phyloP scores from a whole-genome alignment of 768 basidiomycete species.

The Chiua virens region DNA sequence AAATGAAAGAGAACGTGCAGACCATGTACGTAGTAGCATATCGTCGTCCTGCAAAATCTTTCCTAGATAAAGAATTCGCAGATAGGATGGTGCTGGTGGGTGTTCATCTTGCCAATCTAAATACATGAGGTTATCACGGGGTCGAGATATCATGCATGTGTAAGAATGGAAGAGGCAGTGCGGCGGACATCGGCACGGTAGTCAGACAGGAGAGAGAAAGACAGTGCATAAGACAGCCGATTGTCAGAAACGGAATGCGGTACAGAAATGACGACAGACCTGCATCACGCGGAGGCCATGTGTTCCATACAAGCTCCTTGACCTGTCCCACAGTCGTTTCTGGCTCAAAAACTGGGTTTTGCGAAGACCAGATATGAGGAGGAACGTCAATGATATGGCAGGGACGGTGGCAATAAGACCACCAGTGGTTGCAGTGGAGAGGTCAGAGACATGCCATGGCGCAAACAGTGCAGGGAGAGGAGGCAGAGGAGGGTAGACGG shows the following conservation, averaged over 20 bases:
- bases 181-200: not conserved
- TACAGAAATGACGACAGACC: constrained; percentile 40
- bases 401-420: not conserved
- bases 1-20: not conserved
- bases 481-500: constrained; percentile 27
- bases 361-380: constrained; percentile 67
- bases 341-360: constrained; percentile 76
- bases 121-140: not conserved
- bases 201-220: not conserved
- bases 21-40: constrained; percentile 58
- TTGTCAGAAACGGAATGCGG: constrained; percentile 4
- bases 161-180: too few relatives aligned
- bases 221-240: constrained; percentile 6
- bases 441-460: not conserved
- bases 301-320: constrained; percentile 83
- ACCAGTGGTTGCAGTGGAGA: not conserved
- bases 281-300: constrained; percentile 56
- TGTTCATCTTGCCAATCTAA: constrained; percentile 78
- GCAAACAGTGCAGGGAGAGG: constrained; percentile 15
- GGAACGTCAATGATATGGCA: constrained; percentile 52
- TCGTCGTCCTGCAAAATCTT: constrained; percentile 86
- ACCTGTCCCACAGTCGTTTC: constrained; percentile 73
- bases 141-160: too few relatives aligned
- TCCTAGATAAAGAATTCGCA: constrained; percentile 74
- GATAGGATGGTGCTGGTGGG: constrained; percentile 73